phyloP scores from a whole-genome alignment of 73 alveolate genomes.

The Stentor roeselii region DNA sequence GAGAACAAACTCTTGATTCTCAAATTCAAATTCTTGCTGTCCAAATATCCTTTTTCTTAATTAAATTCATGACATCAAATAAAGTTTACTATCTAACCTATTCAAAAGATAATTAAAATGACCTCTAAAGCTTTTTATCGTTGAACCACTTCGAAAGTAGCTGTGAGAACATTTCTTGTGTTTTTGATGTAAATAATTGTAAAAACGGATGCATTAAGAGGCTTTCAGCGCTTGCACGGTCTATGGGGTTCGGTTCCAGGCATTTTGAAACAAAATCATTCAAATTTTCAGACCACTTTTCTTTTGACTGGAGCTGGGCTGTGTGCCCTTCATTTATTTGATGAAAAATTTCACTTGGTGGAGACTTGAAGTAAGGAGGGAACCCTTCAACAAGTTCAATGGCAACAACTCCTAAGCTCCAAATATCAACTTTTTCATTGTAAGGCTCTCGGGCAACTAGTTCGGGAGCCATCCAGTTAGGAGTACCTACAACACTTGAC shows the following conservation, averaged over 20 bases:
- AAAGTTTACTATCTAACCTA: no score
- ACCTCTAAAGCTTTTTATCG: background rate
- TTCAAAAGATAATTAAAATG: no score
- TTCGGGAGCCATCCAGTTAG: constrained; percentile 92
- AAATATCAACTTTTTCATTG: constrained; percentile 74
- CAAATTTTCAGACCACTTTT: background rate
- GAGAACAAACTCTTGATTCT: no score
- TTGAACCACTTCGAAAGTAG: background rate
- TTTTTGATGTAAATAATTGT: background rate
- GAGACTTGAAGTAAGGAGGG: constrained; percentile 47
- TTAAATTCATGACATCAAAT: no score
- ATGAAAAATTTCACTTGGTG: constrained; percentile 40
- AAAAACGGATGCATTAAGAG: background rate
- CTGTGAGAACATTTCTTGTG: background rate
- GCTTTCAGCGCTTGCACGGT: background rate
- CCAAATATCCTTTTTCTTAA: no score
- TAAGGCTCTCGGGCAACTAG: constrained; percentile 52
- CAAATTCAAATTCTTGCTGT: no score
- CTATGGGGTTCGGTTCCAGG: background rate
- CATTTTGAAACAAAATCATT: background rate
- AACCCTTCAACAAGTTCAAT: constrained; percentile 61
- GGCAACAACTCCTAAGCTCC: constrained; percentile 80
- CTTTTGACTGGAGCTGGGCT: constrained; percentile 4
- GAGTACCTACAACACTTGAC: constrained; percentile 51
- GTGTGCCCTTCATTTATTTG: constrained; percentile 33